These are phyloP conservation scores for Potentilla sterilis DNA, from an alignment of 306 rosid species.

Conservation along the genomic window DNA sequence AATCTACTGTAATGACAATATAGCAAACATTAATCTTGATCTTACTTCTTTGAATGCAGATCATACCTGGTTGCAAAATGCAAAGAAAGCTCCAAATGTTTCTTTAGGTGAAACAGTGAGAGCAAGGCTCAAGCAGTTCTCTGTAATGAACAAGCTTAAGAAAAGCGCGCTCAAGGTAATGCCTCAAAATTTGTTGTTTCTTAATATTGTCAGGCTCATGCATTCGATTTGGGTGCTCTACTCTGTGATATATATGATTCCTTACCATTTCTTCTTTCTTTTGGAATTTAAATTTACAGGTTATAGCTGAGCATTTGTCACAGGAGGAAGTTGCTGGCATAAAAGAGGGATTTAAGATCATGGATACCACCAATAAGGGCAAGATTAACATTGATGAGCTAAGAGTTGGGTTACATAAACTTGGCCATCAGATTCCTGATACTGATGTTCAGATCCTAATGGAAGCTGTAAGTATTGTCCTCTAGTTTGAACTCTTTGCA, in stretches of 20 bases:
- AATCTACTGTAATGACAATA: conserved; percentile 14
- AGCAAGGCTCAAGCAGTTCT: conserved; percentile 92
- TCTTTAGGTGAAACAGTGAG: conserved; percentile 89
- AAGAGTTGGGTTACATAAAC: conserved; percentile 70
- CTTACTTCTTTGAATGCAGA: conserved; percentile 53
- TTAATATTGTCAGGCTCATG: conserved; percentile 14
- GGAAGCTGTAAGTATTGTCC: conserved; percentile 83
- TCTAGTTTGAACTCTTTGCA: background rate
- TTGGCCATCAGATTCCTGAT: conserved; percentile 79
- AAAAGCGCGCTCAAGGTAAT: conserved; percentile 92
- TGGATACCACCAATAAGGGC: conserved; percentile 76
- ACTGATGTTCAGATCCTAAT: conserved; percentile 71
- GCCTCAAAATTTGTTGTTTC: conserved; percentile 17
- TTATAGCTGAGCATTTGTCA: conserved; percentile 90
- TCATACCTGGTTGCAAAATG: conserved; percentile 92
- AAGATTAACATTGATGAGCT: conserved; percentile 80
- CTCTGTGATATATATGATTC: conserved; percentile 13
- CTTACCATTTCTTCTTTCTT: conserved; percentile 1
- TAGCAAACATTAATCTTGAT: background rate
- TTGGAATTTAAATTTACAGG: conserved; percentile 48
- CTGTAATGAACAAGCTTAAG: conserved; percentile 99
- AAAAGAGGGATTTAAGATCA: conserved; percentile 69
- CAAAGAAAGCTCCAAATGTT: conserved; percentile 90
- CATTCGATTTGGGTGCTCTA: conserved; percentile 9
- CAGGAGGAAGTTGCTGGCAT: conserved; percentile 89